phyloP scores from a whole-genome alignment of 345 rosid species.

The Camelina sativa region DNA sequence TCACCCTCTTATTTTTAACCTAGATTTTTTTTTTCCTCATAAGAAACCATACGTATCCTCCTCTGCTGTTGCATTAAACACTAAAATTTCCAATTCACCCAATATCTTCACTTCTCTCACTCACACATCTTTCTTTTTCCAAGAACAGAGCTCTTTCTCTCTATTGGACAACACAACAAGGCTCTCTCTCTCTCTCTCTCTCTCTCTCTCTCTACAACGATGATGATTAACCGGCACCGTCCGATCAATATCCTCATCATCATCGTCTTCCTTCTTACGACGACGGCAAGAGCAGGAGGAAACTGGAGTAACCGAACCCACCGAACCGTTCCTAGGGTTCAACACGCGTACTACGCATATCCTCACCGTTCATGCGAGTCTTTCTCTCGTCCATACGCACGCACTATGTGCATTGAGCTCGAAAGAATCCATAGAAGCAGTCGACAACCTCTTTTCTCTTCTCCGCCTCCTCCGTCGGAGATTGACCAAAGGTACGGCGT shows the following conservation, averaged over 20 bases:
- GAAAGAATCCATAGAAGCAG: constrained; percentile 43
- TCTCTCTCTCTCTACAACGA: constrained; percentile 18
- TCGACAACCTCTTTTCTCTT: constrained; percentile 28
- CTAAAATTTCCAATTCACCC: constrained; percentile 29
- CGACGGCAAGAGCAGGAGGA: background rate
- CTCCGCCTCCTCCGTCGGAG: constrained; percentile 48
- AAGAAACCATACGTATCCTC: constrained; percentile 30
- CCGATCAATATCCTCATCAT: constrained; percentile 14
- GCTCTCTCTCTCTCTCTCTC: background rate
- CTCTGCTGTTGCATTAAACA: constrained; percentile 38
- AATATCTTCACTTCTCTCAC: constrained; percentile 22
- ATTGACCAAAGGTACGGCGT: constrained; percentile 81
- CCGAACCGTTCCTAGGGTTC: constrained; percentile 7
- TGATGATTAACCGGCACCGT: constrained; percentile 33
- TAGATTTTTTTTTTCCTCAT: constrained; percentile 12
- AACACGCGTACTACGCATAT: constrained; percentile 38
- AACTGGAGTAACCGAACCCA: constrained; percentile 25
- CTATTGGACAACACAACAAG: too few relatives aligned
- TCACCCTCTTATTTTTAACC: constrained; percentile 8
- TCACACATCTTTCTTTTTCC: constrained; percentile 25
- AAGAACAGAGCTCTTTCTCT: constrained; percentile 1
- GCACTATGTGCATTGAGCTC: constrained; percentile 48
- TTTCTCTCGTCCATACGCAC: constrained; percentile 45
- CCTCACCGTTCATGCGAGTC: constrained; percentile 46
- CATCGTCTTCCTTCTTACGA: constrained; percentile 29